A percentile compares a stretch with the other conserved stretches of the same genome.
These are phyloP conservation scores for Colletotrichum sp. DNA, from an alignment of 2,329 filamentous ascomycete species.

Conservation along the genomic window DNA sequence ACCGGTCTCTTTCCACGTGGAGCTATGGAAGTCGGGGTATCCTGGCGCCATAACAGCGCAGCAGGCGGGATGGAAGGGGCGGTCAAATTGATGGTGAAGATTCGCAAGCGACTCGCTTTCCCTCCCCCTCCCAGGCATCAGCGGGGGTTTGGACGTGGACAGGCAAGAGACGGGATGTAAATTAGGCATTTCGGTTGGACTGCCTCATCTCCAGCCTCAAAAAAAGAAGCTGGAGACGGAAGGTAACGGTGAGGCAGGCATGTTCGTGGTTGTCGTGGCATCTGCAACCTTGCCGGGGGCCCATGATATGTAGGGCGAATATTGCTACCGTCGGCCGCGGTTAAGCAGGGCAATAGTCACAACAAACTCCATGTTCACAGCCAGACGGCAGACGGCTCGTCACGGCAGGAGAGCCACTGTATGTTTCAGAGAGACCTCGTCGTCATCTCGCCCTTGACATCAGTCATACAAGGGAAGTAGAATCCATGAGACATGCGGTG, in stretches of 20 bases:
- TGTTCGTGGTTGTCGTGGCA: neutral
- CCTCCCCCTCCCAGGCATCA: neutral
- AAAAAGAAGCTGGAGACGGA: neutral
- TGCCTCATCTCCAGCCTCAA: neutral
- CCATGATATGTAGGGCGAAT: neutral
- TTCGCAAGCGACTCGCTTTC: neutral
- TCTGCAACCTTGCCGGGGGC: neutral
- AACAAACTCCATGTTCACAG: neutral
- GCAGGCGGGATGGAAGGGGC: neutral
- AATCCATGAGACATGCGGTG: neutral
- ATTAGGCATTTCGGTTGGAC: neutral
- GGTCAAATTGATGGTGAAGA: neutral
- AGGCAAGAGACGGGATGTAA: neutral
- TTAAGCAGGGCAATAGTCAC: neutral
- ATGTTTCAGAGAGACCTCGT: neutral
- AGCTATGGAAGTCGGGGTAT: neutral
- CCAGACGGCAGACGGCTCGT: neutral
- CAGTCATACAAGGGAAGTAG: neutral
- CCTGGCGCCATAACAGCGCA: neutral
- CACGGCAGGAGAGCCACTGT: neutral
- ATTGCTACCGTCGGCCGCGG: neutral
- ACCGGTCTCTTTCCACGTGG: constrained; percentile 7
- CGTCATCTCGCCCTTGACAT: neutral
- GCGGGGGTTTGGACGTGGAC: neutral
- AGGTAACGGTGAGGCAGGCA: neutral